Conservation (phyloP, 2,329 filamentous ascomycete genomes). For the Drechslerella coelobrocha region DNA sequence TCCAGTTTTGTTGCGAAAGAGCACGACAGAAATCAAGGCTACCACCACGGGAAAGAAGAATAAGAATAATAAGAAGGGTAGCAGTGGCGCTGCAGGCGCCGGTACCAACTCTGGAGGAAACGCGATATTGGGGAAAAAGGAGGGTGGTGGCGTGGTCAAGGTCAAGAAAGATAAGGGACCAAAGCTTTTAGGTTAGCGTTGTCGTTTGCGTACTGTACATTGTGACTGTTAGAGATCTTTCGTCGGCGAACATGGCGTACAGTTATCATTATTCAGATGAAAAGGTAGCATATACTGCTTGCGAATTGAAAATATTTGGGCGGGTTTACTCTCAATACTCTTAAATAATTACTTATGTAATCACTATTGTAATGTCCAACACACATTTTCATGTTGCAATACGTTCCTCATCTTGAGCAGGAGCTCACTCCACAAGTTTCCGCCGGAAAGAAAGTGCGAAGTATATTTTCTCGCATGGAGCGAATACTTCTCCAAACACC, state of each 20-base stretch:
- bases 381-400: neutral
- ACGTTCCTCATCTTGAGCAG: neutral
- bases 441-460: neutral
- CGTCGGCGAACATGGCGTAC: conserved; percentile 36
- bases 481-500: conserved; percentile 4
- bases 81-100: conserved; percentile 13
- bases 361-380: too few species aligned
- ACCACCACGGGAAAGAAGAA: conserved; percentile 70
- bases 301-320: too few species aligned
- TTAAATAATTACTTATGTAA: too few species aligned
- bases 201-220: neutral
- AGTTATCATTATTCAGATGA: too few species aligned
- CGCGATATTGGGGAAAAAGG: conserved; percentile 33
- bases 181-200: conserved; percentile 35
- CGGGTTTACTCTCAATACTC: conserved; percentile 2
- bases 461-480: neutral
- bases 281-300: too few species aligned
- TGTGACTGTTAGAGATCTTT: conserved; percentile 5
- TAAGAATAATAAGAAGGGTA: conserved; percentile 54
- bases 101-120: conserved; percentile 12
- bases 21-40: conserved; percentile 88
- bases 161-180: conserved; percentile 49
- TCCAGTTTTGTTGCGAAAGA: conserved; percentile 83
- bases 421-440: neutral
- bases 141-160: conserved; percentile 30